A percentile compares a stretch with the other conserved stretches of the same genome.
Conservation (phyloP, 345 rosid genomes). For the Populus deltoides region DNA sequence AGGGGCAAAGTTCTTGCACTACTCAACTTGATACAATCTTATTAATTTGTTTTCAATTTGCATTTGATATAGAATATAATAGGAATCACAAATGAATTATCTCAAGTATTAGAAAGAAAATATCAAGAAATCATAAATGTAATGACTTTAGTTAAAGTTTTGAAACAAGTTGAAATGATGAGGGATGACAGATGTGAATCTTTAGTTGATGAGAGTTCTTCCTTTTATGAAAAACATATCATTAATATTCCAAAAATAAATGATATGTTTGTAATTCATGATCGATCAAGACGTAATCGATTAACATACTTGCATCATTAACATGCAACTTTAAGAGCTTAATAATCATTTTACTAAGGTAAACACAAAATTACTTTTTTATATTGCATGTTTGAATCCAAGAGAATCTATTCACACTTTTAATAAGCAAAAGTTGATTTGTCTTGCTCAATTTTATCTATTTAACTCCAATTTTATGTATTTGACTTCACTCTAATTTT, state of each 20-base stretch:
- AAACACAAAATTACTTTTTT: neutral
- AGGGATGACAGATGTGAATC: neutral
- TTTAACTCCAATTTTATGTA: neutral
- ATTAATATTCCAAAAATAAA: neutral
- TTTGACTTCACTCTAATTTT: neutral
- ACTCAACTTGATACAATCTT: neutral
- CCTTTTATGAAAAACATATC: neutral
- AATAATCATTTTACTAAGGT: neutral
- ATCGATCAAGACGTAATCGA: neutral
- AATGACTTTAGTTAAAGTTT: neutral
- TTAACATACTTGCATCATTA: neutral
- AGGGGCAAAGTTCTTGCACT: neutral
- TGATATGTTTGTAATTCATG: neutral
- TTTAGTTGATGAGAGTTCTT: neutral
- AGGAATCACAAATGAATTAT: conserved; percentile 7
- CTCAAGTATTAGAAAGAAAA: neutral
- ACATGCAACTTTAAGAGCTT: neutral
- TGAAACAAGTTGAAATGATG: neutral
- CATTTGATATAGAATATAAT: neutral
- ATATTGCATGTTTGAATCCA: neutral
- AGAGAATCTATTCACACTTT: neutral
- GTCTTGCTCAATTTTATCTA: neutral
- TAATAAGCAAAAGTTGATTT: neutral
- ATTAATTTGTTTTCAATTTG: neutral
- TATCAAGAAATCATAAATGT: conserved; percentile 7